Percentiles rank a stretch among this genome's conserved stretches.
These are phyloP conservation scores for Populus tomentosa DNA, from an alignment of 441 rosid species.

Conservation along the genomic window DNA sequence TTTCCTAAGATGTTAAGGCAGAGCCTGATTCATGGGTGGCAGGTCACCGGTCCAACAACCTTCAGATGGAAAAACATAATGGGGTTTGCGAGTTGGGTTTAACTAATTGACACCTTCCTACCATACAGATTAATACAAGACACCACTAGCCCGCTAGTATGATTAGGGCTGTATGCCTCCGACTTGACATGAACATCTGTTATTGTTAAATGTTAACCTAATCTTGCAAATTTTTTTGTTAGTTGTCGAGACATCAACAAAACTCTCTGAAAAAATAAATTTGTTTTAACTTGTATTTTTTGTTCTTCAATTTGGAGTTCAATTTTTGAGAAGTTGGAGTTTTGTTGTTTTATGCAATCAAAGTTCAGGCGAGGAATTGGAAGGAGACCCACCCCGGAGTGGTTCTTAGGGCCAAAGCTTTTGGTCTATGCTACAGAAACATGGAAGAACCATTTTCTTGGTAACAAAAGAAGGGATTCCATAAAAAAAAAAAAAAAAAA, in stretches of 20 bases:
- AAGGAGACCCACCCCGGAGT: background rate
- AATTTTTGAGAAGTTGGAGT: background rate
- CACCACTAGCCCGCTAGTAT: background rate
- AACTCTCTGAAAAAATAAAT: background rate
- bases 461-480: background rate
- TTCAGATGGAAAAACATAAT: background rate
- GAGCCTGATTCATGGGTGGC: constrained; percentile 9
- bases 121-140: background rate
- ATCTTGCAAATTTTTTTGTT: background rate
- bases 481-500: too few relatives aligned
- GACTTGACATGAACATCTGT: constrained; percentile 1
- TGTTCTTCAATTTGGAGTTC: background rate
- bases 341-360: background rate
- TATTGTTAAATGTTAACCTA: constrained; percentile 13
- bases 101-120: constrained; percentile 12
- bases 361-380: background rate
- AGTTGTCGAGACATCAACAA: constrained; percentile 6
- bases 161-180: constrained; percentile 9
- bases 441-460: background rate
- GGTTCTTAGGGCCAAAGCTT: background rate
- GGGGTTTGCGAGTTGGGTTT: constrained; percentile 11
- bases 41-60: constrained; percentile 20
- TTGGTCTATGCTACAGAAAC: background rate
- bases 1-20: background rate
- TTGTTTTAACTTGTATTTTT: background rate